A percentile compares a stretch with the other conserved stretches of the same genome.
These are phyloP conservation scores for Rhizophora mangle DNA, from an alignment of 345 rosid genomes.

Conservation along the genomic window DNA sequence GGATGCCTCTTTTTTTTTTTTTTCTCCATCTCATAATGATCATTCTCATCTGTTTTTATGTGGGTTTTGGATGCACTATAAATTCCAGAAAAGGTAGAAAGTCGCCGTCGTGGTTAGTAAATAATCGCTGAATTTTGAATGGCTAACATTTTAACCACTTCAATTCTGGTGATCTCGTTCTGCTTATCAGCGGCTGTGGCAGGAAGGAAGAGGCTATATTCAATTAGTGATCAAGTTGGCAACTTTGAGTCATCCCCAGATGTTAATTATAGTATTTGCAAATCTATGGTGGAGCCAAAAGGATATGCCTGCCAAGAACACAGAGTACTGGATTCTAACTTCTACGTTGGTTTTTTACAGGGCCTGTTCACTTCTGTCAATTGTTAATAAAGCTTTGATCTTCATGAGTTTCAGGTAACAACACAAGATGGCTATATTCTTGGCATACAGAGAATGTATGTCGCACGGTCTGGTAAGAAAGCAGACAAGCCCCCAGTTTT, in stretches of 20 bases:
- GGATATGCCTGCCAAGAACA: constrained; percentile 40
- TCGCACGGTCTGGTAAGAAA: constrained; percentile 14
- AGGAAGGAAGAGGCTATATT: constrained; percentile 3
- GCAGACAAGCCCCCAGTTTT: constrained; percentile 47
- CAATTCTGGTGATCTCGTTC: neutral
- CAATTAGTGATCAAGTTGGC: neutral
- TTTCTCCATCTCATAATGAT: neutral
- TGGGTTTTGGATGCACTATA: neutral
- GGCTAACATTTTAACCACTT: neutral
- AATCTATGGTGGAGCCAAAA: constrained; percentile 26
- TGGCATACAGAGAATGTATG: constrained; percentile 45
- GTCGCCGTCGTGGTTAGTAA: neutral
- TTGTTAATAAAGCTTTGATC: neutral
- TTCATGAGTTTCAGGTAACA: constrained; percentile 35
- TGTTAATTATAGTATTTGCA: constrained; percentile 24
- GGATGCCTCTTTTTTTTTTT: neutral
- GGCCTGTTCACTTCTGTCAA: neutral
- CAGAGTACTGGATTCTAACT: constrained; percentile 9
- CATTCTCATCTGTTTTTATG: neutral
- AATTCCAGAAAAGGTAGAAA: constrained; percentile 4
- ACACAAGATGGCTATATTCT: constrained; percentile 53
- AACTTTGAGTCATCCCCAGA: neutral
- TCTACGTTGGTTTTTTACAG: neutral
- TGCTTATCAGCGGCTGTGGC: constrained; percentile 1
- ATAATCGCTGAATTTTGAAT: neutral